Base-by-base conservation (phyloP, 768 basidiomycete species). In the Imleria badia region DNA sequence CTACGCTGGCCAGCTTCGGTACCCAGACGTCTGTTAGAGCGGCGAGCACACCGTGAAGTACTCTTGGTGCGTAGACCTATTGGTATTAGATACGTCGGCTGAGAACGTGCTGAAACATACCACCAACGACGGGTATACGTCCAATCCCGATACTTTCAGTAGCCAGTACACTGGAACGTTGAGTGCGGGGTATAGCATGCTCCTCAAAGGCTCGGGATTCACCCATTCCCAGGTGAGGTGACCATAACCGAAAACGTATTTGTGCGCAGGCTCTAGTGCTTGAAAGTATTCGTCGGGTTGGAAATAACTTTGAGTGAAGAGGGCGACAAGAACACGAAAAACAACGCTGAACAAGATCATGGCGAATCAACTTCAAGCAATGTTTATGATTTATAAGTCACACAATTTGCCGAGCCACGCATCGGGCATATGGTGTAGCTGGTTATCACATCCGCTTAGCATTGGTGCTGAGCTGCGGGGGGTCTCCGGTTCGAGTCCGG, bases 241-340 rank as follows among this genome's bases (percentile, higher is more conserved):
- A 3, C 94, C 96, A 72, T 93, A 93, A 43, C 94, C 94, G 68
- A 92, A 98, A 46, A 97, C 91, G 40, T 86, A 72, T 52, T 78
- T 79, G 69, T 98, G 90, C 0, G 97, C 97, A 43, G 91, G 89
- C 67, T 99, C 97, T 41, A 98, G 79, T 7, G 94, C 82, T 67
- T 99, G 97, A 63, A 89, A 98, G 71, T 90, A 96, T 72, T 98
- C 97, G 71, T 99, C 97, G 10, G 97, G 94, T 69, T 98, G 95
- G 69, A 98, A 98, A 74, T 89, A 90, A 5, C 94, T 92, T 50
- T 80, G 79, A 0, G 92, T 94, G 38, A 75, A 72, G 31, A 95
- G 66, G 0, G 91, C 87, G 42, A 91, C 74, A 9, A 73, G 54
- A 47, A 89, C 68, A 43, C 90, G 84, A 59, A 84, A 64, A 20